Base-by-base conservation (phyloP, 305 asterid genomes). In the Fraxinus dipetala region DNA sequence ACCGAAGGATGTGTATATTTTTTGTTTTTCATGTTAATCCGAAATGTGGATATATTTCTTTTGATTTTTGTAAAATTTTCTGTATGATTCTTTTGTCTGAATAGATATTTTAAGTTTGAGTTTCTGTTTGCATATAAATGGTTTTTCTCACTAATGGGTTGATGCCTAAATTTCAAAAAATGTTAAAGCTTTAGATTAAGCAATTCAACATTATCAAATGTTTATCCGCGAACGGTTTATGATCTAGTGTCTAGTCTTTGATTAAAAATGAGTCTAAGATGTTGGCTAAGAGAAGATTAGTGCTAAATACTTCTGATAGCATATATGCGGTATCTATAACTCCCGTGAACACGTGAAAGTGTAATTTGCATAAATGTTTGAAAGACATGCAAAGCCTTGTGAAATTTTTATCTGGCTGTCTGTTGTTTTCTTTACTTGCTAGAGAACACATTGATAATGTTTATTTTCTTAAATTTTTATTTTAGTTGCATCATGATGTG, bases 381-480 rank as follows among this genome's bases (percentile, higher is more conserved):
- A 35, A 14, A 61, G 65, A 30, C 67, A 48, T 67, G 56, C 22
- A 79, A 3, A 38, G 51, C 45, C 3, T 74, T 43, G 11, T 84
- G n/a, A 30, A 51, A 54, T 20, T 32, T 76, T 51, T 65, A n/a
- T 31, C 54, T 30, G 40, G 38, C 16, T 28, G 24, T 24, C 36
- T 73, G 18, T 61, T 6, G 18, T 35, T 48, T 69, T 8, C 56
- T 43, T 80, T 43, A 35, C 79, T 36, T 84, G 82, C 16, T 78
- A 74, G 72, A 32, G 34, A 78, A 22, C 76, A 20, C 30, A 26
- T 28, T 38, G 34, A 45, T 26, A 22, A 43, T 51, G 34, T 11
- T 54, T 35, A 67, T 78, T 43, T 61, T 51, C 20, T 35, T 45
- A 36, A 22, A n/a, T 36, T 38, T 73, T 76, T 38, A 56, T 56